phyloP scores from a whole-genome alignment of 164 flowering plant species.

The Vitis cinerea region DNA sequence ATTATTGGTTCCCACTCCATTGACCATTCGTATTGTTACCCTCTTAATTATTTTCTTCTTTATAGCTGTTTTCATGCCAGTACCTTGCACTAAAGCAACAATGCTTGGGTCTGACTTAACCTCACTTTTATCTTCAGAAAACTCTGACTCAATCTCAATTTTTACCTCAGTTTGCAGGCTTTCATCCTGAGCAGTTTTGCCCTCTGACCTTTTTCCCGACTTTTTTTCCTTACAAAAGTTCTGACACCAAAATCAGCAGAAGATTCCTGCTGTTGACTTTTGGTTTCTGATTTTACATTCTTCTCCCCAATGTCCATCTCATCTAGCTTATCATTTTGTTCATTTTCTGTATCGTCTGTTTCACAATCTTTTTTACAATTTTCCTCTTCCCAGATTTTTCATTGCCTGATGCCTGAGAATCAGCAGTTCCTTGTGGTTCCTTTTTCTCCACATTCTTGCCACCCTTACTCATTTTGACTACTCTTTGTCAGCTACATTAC shows the following conservation, averaged over 20 bases:
- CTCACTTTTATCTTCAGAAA: constrained; percentile 33
- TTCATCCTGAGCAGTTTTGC: constrained; percentile 12
- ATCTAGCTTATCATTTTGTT: constrained; percentile 30
- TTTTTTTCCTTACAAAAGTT: constrained; percentile 38
- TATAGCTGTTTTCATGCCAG: constrained; percentile 36
- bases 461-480: constrained; percentile 18
- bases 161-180: constrained; percentile 26
- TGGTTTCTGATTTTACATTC: constrained; percentile 25
- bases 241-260: constrained; percentile 37
- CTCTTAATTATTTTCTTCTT: constrained; percentile 70
- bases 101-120: constrained; percentile 28
- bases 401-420: constrained; percentile 24
- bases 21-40: constrained; percentile 34
- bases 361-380: constrained; percentile 64
- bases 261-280: constrained; percentile 29
- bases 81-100: constrained; percentile 27
- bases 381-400: constrained; percentile 61
- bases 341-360: constrained; percentile 36
- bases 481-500: constrained; percentile 21
- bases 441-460: constrained; percentile 24
- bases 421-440: constrained; percentile 30
- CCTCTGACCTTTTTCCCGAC: constrained; percentile 43
- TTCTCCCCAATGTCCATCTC: constrained; percentile 34
- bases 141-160: constrained; percentile 23
- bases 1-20: constrained; percentile 14